Evolutionary conservation across 2,329 filamentous ascomycete genomes (phyloP).

Genomic region (Capronia americana): DNA sequence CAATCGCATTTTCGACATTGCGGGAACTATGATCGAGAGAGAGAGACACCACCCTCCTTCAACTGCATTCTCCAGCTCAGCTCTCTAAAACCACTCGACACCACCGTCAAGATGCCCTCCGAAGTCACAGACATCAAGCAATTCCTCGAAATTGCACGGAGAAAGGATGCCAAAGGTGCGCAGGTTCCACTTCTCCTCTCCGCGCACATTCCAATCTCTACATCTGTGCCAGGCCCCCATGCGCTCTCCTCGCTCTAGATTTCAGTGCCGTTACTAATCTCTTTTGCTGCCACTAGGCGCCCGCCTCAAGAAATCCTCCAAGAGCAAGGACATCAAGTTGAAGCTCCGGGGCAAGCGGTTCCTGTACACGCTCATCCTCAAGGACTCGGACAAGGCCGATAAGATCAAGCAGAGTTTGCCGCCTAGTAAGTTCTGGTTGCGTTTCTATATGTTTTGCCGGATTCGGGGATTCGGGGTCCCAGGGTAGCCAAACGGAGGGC

Average conservation of each 20-base stretch:
- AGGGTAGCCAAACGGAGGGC: neutral
- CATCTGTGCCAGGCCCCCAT: neutral
- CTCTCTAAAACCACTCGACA: neutral
- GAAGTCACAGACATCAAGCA: slow-evolving; percentile 99
- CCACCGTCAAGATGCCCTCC: slow-evolving; percentile 80
- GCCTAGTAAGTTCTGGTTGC: slow-evolving; percentile 72
- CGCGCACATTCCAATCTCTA: neutral
- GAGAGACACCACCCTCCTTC: slow-evolving; percentile 1
- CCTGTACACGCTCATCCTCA: slow-evolving; percentile 97
- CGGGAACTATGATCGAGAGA: slow-evolving; percentile 9
- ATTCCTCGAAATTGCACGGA: slow-evolving; percentile 99
- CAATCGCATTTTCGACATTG: slow-evolving; percentile 20
- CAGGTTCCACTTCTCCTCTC: slow-evolving; percentile 45
- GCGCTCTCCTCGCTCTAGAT: neutral
- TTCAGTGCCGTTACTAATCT: neutral
- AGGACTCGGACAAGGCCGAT: slow-evolving; percentile 99
- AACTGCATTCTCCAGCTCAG: neutral
- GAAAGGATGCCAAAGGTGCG: slow-evolving; percentile 99
- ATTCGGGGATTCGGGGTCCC: neutral
- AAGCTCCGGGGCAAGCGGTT: slow-evolving; percentile 98
- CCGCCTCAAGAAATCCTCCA: slow-evolving; percentile 95
- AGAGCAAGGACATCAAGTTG: slow-evolving; percentile 89
- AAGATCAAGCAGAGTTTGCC: slow-evolving; percentile 99
- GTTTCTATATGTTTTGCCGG: neutral
- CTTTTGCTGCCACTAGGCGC: slow-evolving; percentile 63